Base-by-base conservation (phyloP, 2,329 filamentous ascomycete genomes). In the Myriosclerotinia duriaeana region DNA sequence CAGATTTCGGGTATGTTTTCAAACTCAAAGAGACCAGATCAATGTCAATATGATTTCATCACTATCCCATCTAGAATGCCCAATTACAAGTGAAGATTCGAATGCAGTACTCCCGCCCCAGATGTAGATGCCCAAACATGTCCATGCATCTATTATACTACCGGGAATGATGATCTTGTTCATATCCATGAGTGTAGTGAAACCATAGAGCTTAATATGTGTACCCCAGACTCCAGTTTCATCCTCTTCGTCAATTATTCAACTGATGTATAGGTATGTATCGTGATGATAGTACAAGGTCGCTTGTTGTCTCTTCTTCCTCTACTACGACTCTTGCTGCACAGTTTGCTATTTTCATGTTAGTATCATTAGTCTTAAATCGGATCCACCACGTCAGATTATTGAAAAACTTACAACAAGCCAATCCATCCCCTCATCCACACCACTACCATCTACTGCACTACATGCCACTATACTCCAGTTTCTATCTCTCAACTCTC, bases 381-480 rank as follows among this genome's bases (percentile, higher is more conserved):
- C 38, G 30, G 6, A 38, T 6, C 22, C 34, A 22, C 22, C 63
- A 59, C 61, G 53, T 36, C 17, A 44, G 22, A 59, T 30, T 52
- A 46, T 53, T 5, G 52, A 36, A 53, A 50, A 56, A 74, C 69
- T 74, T 70, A 74, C 75, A 70, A 96, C 93, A 77, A 99, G 83
- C 95, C 95, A 99, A 79, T 99, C 95, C 95, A 99, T 99, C 68
- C 95, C 95, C 80, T 99, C 95, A 70, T 89, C 92, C 54, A 99
- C 91, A 78, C 95, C 95, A 75, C 91, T 90, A 53, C 95, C 95
- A 77, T 97, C 95, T 66, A 99, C 94, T 17, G 95, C 95, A 72
- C 92, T 96, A 79, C 95, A 99, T 30, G 93, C 94, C 78, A 99
- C 93, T 77, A 99, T 99, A 79, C 93, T 98, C 95, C 95, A 99